These are phyloP conservation scores for Mycena albidolilacea DNA, from an alignment of 768 basidiomycete genomes.

Conservation along the genomic window DNA sequence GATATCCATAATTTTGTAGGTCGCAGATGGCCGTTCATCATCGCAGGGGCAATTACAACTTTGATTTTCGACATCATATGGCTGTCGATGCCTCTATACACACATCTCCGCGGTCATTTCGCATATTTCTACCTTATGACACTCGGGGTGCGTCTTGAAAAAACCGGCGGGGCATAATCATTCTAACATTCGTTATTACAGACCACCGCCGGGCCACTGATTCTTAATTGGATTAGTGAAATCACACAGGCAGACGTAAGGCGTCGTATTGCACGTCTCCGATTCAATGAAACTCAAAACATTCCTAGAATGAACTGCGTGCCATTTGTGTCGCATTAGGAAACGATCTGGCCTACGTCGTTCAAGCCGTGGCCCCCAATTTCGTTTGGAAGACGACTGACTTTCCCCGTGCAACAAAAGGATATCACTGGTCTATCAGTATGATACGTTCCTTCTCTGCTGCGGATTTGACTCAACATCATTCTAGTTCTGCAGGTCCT, in stretches of 20 bases:
- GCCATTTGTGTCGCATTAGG: slow-evolving; percentile 39
- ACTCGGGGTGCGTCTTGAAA: slow-evolving; percentile 32
- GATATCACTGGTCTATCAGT: slow-evolving; percentile 40
- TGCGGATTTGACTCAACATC: neutral
- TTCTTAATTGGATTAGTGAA: slow-evolving; percentile 42
- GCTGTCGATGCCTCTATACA: slow-evolving; percentile 36
- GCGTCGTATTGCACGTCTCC: neutral
- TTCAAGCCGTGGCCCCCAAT: slow-evolving; percentile 42
- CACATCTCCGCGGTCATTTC: slow-evolving; percentile 38
- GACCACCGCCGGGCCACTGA: slow-evolving; percentile 39
- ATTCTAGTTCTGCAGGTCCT: slow-evolving; percentile 27
- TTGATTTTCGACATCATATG: slow-evolving; percentile 35
- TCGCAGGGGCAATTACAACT: slow-evolving; percentile 25
- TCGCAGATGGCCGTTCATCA: slow-evolving; percentile 33
- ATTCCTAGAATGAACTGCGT: slow-evolving; percentile 37
- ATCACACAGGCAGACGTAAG: slow-evolving; percentile 36
- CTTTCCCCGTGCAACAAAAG: slow-evolving; percentile 39
- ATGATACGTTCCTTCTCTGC: neutral
- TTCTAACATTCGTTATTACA: slow-evolving; percentile 4
- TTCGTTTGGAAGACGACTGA: slow-evolving; percentile 40
- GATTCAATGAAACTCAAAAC: neutral
- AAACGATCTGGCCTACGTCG: slow-evolving; percentile 40
- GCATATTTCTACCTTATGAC: slow-evolving; percentile 40
- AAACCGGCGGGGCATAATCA: neutral
- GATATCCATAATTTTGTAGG: slow-evolving; percentile 16